Base-by-base conservation (phyloP, 2,329 filamentous ascomycete species). In the Didymella arachidicola region DNA sequence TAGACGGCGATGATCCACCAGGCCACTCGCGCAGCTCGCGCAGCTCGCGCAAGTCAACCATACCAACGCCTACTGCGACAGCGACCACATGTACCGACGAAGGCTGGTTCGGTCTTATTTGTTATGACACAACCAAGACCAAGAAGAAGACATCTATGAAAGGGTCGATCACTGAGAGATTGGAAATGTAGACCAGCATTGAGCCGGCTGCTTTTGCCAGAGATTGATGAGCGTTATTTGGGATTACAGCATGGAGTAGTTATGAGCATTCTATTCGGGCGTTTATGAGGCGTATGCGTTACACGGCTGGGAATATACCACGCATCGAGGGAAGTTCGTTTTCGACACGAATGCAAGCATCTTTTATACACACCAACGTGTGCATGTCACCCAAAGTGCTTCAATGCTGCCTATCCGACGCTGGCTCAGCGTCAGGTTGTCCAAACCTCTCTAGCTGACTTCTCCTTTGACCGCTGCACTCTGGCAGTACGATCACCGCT, bases 1-100 rank as follows among this genome's bases (percentile, higher is more conserved):
- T 84, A 3, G 83, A 86, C 60, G 78, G 81, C 39, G 80, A 79
- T 0, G 76, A 74, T 7, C 78, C 81, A 51, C 79, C 78, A 6
- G 74, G 72, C 5, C 60, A 64, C 34, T 65, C 65, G 10, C 62
- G 59, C 18, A 57, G 41, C 72, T 70, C 72, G 71, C 22, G 76
- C 43, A 52, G 41, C 72, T 70, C 72, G 71, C 22, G 76, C 43
- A 52, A 53, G 18, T 48, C 53, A 3, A 76, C 22, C 67, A 61
- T 62, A 16, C 59, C 63, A 11, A 67, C 65, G 0, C 59, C 67
- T 3, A 70, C 65, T 5, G 29, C 66, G 10, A 59, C 59, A 1
- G 39, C 64, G 4, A 70, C 67, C 11, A 54, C 68, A 1, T 75
- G 72, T 32, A 71, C 66, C 3, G 60, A 61, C 2, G 68, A 72